Base-by-base conservation (phyloP, 2,329 filamentous ascomycete genomes). In the Phoma sp. region DNA sequence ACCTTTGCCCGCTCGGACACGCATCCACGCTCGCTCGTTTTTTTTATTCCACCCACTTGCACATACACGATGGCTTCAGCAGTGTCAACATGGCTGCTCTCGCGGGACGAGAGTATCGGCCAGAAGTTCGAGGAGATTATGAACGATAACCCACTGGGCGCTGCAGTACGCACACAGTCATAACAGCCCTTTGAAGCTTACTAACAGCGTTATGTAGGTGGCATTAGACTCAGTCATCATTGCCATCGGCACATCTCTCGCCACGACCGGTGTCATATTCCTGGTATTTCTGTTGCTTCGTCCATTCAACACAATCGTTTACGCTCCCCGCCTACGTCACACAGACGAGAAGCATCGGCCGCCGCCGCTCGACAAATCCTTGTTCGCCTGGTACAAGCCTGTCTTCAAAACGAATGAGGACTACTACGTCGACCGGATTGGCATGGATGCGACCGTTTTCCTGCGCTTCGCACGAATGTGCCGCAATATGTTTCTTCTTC, bases 271-370 rank as follows among this genome's bases (percentile, higher is more conserved):
- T 59, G 80, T 87, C 63, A 87, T 96, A 64, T 87, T 91, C 58
- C 72, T 96, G 54, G 77, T 87, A 61, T 99, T 98, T 82, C 96
- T 91, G 59, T 80, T 97, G 66, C 81, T 98, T 50, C 90, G 95
- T 57, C 95, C 95, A 4, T 92, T 93, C 75, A 93, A 98, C 75
- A 89, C 88, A 51, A 85, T 93, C 64, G 91, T 99, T 42, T 99
- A 99, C 77, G 93, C 95, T 3, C 95, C 95, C 36, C 93, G 96
- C 73, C 82, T 96, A 43, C 96, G 96, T 73, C 89, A 97, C 80
- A 89, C 91, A 71, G 93, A 98, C 73, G 87, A 91, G 64, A 91
- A 89, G 75, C 92, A 96, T 78, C 86, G 90, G 8, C 95, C 93
- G 14, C 95, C 95, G 10, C 86, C 89, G 0, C 83, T 98, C 66